These are phyloP conservation scores for Plasmodium inui DNA, from an alignment of 169 alveolate species.

Conservation along the genomic window DNA sequence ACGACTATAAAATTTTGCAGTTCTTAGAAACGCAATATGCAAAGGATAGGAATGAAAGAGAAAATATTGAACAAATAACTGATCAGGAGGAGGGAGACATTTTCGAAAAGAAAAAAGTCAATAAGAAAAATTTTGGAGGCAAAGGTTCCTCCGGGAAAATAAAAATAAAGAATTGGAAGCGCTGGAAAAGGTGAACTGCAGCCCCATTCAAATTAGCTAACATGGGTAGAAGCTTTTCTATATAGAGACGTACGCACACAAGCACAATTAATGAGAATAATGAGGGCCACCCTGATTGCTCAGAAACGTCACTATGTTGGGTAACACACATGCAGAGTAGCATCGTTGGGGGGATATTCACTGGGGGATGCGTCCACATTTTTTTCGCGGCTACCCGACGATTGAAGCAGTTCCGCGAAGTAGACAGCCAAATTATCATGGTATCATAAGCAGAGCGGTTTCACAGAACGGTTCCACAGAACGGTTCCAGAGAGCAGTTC, in stretches of 20 bases:
- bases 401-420: background rate
- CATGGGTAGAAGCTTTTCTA: background rate
- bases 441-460: too few relatives aligned
- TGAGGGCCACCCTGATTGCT: background rate
- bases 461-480: background rate
- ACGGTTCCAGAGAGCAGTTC: background rate
- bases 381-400: background rate
- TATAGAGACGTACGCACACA: background rate
- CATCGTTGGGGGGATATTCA: background rate
- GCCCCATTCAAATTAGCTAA: background rate
- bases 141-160: slow-evolving; percentile 72
- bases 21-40: slow-evolving; percentile 37
- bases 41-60: slow-evolving; percentile 65
- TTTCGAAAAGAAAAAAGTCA: slow-evolving; percentile 48
- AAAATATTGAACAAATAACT: slow-evolving; percentile 45
- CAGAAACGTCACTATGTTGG: background rate
- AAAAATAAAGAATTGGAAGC: slow-evolving; percentile 70
- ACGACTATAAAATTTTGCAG: slow-evolving; percentile 48
- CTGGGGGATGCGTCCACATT: background rate
- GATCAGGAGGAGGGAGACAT: slow-evolving; percentile 14
- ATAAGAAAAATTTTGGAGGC: slow-evolving; percentile 73
- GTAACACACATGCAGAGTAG: background rate
- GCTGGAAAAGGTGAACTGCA: slow-evolving; percentile 54
- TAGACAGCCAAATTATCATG: background rate
- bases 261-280: background rate